A percentile compares a stretch with the other conserved stretches of the same genome.
These are phyloP conservation scores for Nakazawaea ambrosiae DNA, from an alignment of 805 yeast genomes.

Conservation along the genomic window DNA sequence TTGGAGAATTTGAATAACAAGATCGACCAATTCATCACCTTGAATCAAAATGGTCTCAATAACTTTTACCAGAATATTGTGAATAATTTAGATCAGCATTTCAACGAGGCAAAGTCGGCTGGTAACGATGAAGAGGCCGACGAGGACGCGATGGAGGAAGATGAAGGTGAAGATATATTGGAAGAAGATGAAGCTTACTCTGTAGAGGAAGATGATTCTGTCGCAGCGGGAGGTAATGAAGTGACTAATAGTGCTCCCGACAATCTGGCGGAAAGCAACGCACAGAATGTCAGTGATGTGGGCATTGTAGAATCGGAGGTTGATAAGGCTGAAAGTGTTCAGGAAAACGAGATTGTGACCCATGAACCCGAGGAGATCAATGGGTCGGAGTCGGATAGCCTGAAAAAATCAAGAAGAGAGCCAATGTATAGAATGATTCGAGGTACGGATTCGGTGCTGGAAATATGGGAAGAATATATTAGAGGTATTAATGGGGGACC, in stretches of 20 bases:
- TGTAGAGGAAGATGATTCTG: too few relatives aligned
- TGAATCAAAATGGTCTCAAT: neutral
- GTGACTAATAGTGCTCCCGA: too few relatives aligned
- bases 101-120: neutral
- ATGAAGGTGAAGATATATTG: too few relatives aligned
- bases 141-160: too few relatives aligned
- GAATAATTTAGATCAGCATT: slow-evolving; percentile 7
- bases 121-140: too few relatives aligned
- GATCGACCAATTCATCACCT: slow-evolving; percentile 5
- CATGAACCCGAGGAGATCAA: neutral
- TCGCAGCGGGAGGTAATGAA: too few relatives aligned
- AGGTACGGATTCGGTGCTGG: slow-evolving; percentile 30
- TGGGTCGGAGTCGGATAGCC: neutral
- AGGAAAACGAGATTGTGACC: neutral
- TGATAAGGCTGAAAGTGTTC: neutral
- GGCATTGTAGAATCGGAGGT: neutral
- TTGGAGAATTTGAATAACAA: slow-evolving; percentile 4
- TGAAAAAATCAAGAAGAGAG: slow-evolving; percentile 4
- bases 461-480: slow-evolving; percentile 52
- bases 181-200: too few relatives aligned
- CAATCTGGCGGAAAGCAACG: too few relatives aligned
- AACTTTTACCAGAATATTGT: slow-evolving; percentile 10
- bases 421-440: slow-evolving; percentile 10
- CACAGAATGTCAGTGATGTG: neutral
- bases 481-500: slow-evolving; percentile 46